Percentiles rank a stretch among this genome's conserved stretches.
Evolutionary conservation across 371 early-diverging fungal species (phyloP).

Genomic region (Apophysomyces variabilis): DNA sequence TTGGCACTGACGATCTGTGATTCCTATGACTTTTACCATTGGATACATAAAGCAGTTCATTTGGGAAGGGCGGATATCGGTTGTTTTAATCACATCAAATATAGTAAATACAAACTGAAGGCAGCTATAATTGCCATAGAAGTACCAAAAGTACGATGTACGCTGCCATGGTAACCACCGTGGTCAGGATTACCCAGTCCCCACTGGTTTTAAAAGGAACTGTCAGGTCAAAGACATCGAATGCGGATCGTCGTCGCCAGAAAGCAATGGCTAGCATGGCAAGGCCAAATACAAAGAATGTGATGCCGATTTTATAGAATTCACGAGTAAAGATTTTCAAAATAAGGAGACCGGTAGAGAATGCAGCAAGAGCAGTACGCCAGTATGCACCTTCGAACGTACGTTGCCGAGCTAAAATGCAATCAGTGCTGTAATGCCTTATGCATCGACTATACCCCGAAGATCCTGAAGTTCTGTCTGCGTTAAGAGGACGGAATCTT

Average conservation of each 20-base stretch:
- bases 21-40: too few relatives aligned
- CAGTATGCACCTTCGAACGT: constrained; percentile 85
- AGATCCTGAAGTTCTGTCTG: constrained; percentile 45
- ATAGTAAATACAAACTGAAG: not conserved
- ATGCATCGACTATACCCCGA: constrained; percentile 31
- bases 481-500: constrained; percentile 45
- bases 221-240: constrained; percentile 50
- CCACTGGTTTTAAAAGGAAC: constrained; percentile 56
- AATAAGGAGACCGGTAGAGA: constrained; percentile 72
- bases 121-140: constrained; percentile 33
- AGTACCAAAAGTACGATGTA: constrained; percentile 54
- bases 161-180: constrained; percentile 50
- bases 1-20: too few relatives aligned
- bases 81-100: not conserved
- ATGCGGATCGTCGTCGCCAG: constrained; percentile 55
- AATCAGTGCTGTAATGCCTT: not conserved
- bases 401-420: constrained; percentile 64
- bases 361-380: constrained; percentile 73
- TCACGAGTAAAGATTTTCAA: constrained; percentile 70
- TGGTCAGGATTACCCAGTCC: constrained; percentile 57
- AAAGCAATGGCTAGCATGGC: constrained; percentile 70
- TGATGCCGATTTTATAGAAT: constrained; percentile 77
- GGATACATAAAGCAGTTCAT: too few relatives aligned
- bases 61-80: not conserved
- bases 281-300: constrained; percentile 72